phyloP scores from a whole-genome alignment of 768 basidiomycete genomes.

The Naematelia encephala region DNA sequence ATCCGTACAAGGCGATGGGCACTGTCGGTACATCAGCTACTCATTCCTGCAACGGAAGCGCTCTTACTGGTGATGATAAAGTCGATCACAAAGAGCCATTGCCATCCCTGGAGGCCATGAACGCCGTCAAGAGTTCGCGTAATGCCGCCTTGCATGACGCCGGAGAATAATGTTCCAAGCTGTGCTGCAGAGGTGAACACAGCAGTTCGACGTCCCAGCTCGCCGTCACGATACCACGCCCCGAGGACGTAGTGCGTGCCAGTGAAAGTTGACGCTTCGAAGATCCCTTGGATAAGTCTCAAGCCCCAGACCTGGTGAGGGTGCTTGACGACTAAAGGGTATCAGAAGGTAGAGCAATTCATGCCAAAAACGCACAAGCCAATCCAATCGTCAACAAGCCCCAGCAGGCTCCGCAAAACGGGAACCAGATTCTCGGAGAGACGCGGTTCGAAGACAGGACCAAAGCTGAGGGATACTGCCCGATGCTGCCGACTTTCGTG shows the following conservation, averaged over 20 bases:
- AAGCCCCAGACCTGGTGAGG: slow-evolving; percentile 58
- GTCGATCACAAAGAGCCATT: slow-evolving; percentile 30
- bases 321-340: slow-evolving; percentile 13
- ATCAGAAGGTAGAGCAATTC: neutral
- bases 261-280: slow-evolving; percentile 66
- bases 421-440: slow-evolving; percentile 16
- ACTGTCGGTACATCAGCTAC: slow-evolving; percentile 35
- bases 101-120: slow-evolving; percentile 25
- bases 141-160: slow-evolving; percentile 42
- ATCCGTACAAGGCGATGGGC: slow-evolving; percentile 69
- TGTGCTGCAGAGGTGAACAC: slow-evolving; percentile 56
- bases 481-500: slow-evolving; percentile 21
- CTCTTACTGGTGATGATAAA: slow-evolving; percentile 18
- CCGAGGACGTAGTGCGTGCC: slow-evolving; percentile 67
- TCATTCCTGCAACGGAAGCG: neutral
- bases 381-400: slow-evolving; percentile 7
- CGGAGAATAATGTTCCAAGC: slow-evolving; percentile 33
- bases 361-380: slow-evolving; percentile 7
- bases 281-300: slow-evolving; percentile 68
- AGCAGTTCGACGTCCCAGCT: slow-evolving; percentile 68
- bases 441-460: slow-evolving; percentile 23
- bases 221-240: slow-evolving; percentile 69
- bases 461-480: slow-evolving; percentile 24
- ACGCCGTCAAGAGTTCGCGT: slow-evolving; percentile 24
- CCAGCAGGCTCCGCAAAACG: slow-evolving; percentile 10